Evolutionary conservation across 306 rosid species (phyloP).

Genomic region (Malus orientalis): DNA sequence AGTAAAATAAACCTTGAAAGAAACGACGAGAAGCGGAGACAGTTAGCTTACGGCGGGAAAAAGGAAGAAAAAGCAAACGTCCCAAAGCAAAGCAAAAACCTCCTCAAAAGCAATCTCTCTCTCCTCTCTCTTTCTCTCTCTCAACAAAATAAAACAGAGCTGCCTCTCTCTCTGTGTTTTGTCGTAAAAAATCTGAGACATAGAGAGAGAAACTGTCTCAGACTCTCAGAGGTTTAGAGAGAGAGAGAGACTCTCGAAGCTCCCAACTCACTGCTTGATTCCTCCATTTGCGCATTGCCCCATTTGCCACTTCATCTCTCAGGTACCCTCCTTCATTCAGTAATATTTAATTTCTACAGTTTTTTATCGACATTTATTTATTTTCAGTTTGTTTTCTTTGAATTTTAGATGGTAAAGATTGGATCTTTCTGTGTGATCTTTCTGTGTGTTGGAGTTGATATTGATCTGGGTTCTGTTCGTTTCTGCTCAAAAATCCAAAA

Average conservation of each 20-base stretch:
- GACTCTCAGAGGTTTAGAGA: not conserved
- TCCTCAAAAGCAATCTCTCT: constrained; percentile 26
- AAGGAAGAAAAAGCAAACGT: constrained; percentile 13
- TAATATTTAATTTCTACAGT: not conserved
- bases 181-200: not conserved
- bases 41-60: constrained; percentile 39
- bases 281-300: not conserved
- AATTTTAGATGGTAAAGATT: not conserved
- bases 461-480: not conserved
- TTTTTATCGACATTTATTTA: not conserved
- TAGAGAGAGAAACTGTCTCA: not conserved
- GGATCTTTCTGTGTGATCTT: not conserved
- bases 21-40: constrained; percentile 11
- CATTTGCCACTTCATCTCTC: not conserved
- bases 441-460: not conserved
- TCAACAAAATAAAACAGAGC: not conserved
- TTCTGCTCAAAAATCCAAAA: not conserved
- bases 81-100: constrained; percentile 20
- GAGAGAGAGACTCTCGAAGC: not conserved
- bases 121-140: not conserved
- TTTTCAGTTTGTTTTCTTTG: not conserved
- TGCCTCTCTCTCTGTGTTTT: not conserved
- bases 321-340: not conserved
- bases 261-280: not conserved
- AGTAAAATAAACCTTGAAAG: constrained; percentile 3